These are phyloP conservation scores for Alternaria panax DNA, from an alignment of 2,329 filamentous ascomycete species.

Conservation along the genomic window DNA sequence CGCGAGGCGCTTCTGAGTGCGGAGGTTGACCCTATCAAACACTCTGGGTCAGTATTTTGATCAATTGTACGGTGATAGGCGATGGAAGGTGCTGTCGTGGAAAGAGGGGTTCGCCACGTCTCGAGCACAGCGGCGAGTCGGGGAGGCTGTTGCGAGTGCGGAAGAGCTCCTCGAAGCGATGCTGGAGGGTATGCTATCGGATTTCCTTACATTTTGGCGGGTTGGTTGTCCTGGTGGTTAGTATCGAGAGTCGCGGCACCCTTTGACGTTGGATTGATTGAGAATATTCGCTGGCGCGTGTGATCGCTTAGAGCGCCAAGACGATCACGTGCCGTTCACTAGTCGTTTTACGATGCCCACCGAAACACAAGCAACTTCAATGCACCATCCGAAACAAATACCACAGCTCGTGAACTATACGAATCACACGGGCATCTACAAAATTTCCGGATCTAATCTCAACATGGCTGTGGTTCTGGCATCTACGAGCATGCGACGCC, in stretches of 20 bases:
- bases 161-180: constrained; percentile 27
- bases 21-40: constrained; percentile 89
- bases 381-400: not conserved
- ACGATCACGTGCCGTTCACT: constrained; percentile 8
- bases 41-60: constrained; percentile 41
- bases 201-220: constrained; percentile 53
- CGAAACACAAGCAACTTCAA: not conserved
- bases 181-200: constrained; percentile 26
- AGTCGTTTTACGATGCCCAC: constrained; percentile 10
- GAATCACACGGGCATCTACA: too few relatives aligned
- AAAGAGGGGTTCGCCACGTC: constrained; percentile 49
- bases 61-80: constrained; percentile 27
- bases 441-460: not conserved
- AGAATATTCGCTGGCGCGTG: constrained; percentile 15
- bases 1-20: constrained; percentile 99
- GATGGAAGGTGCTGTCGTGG: constrained; percentile 28
- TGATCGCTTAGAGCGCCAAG: constrained; percentile 20
- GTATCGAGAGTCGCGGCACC: constrained; percentile 10
- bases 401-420: not conserved
- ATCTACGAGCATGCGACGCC: not conserved
- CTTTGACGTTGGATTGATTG: constrained; percentile 15
- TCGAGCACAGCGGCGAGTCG: constrained; percentile 33
- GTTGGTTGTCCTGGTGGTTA: constrained; percentile 50
- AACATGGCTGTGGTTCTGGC: not conserved
- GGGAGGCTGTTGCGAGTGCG: constrained; percentile 24